Evolutionary conservation across 768 basidiomycete species (phyloP).

Genomic region (Suillus discolor): DNA sequence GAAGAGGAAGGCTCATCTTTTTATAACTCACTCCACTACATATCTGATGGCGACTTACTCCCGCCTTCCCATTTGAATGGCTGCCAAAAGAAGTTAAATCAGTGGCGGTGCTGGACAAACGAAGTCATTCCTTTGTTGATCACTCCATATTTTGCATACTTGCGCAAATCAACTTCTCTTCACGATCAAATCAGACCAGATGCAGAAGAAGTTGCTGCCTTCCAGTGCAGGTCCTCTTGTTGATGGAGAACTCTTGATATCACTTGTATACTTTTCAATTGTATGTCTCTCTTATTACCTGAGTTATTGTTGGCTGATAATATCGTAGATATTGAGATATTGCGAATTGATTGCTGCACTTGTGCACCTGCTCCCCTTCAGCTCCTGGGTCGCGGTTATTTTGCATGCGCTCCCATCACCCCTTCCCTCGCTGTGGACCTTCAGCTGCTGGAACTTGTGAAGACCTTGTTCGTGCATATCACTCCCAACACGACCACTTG

Average conservation of each 20-base stretch:
- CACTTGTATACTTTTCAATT: slow-evolving; percentile 2
- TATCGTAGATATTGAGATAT: slow-evolving; percentile 4
- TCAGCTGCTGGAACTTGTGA: slow-evolving; percentile 30
- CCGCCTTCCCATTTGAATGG: not conserved
- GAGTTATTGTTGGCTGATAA: not conserved
- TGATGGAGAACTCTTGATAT: not conserved
- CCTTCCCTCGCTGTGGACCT: slow-evolving; percentile 37
- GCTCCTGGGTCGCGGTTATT: slow-evolving; percentile 26
- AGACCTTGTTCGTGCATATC: slow-evolving; percentile 26
- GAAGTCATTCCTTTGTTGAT: slow-evolving; percentile 5
- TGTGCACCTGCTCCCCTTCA: slow-evolving; percentile 21
- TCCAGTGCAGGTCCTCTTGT: not conserved
- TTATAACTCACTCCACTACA: not conserved
- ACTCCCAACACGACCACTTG: slow-evolving; percentile 32
- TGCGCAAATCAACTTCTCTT: not conserved
- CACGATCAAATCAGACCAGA: not conserved
- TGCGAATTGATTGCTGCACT: not conserved
- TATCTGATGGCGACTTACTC: not conserved
- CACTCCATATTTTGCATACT: slow-evolving; percentile 8
- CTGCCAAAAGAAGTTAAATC: slow-evolving; percentile 5
- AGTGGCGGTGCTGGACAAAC: not conserved
- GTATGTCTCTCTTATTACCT: not conserved
- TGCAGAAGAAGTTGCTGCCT: not conserved
- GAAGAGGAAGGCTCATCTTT: not conserved
- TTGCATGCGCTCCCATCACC: slow-evolving; percentile 29